Evolutionary conservation across 371 early-diverging fungal genomes (phyloP).

Genomic region (Blakeslea trispora): DNA sequence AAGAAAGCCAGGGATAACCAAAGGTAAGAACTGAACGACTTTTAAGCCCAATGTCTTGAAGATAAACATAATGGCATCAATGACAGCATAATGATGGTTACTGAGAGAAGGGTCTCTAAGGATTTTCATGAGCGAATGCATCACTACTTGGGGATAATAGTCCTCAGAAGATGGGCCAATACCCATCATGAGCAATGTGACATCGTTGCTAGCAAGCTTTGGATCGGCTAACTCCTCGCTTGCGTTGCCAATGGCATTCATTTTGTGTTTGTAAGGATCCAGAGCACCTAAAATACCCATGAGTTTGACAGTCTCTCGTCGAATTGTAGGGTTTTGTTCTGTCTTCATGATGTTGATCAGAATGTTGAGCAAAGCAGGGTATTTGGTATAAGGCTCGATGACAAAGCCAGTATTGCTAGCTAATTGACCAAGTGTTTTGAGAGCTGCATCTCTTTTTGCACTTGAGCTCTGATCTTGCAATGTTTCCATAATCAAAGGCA

Average conservation of each 20-base stretch:
- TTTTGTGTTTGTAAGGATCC: slow-evolving; percentile 92
- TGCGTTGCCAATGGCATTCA: slow-evolving; percentile 55
- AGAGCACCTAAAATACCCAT: slow-evolving; percentile 96
- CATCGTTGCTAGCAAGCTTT: slow-evolving; percentile 62
- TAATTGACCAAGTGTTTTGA: slow-evolving; percentile 84
- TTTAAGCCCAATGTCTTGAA: slow-evolving; percentile 89
- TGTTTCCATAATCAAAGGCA: slow-evolving; percentile 89
- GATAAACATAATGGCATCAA: slow-evolving; percentile 92
- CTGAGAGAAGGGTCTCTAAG: slow-evolving; percentile 82
- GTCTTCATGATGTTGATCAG: slow-evolving; percentile 84
- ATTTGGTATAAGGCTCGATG: slow-evolving; percentile 89
- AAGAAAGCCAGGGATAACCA: slow-evolving; percentile 69
- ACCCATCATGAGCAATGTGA: slow-evolving; percentile 71
- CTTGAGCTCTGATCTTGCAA: slow-evolving; percentile 88
- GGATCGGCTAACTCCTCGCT: slow-evolving; percentile 61
- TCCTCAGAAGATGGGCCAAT: slow-evolving; percentile 79
- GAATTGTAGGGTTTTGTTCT: slow-evolving; percentile 71
- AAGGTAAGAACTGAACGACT: slow-evolving; percentile 81
- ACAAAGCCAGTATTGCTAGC: slow-evolving; percentile 88
- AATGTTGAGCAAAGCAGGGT: slow-evolving; percentile 82
- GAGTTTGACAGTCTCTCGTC: slow-evolving; percentile 85
- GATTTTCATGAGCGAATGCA: slow-evolving; percentile 89
- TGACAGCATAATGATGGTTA: slow-evolving; percentile 84
- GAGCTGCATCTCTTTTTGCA: slow-evolving; percentile 86
- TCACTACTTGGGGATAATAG: slow-evolving; percentile 88